Conservation (phyloP, 495 filamentous ascomycete genomes). For the Tuber brumale region DNA sequence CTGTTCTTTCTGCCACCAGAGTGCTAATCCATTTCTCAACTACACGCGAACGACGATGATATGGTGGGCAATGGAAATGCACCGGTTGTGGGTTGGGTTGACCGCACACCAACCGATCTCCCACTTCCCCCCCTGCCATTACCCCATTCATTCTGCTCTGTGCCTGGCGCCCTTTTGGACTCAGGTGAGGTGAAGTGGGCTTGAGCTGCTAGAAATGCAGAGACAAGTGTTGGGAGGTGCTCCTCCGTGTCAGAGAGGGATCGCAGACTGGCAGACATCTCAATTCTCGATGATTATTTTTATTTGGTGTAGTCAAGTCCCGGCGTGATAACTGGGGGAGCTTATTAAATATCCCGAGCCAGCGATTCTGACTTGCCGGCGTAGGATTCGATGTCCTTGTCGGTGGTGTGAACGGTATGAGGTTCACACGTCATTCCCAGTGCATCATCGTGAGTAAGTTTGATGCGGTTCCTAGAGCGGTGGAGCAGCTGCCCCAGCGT, state of each 20-base stretch:
- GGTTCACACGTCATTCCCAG: constrained; percentile 4
- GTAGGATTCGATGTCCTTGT: constrained; percentile 2
- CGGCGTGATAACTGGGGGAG: not conserved
- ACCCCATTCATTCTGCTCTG: constrained; percentile 4
- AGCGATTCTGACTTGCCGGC: constrained; percentile 1
- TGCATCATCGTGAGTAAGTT: constrained; percentile 4
- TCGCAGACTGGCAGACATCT: not conserved
- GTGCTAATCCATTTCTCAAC: not conserved
- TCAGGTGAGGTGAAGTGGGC: not conserved
- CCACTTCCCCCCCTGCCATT: constrained; percentile 2
- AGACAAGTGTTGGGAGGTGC: constrained; percentile 4
- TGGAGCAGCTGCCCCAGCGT: not conserved
- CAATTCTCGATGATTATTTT: constrained; percentile 4
- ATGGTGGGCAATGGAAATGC: constrained; percentile 5
- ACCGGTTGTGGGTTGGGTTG: constrained; percentile 1
- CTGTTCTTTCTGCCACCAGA: not conserved
- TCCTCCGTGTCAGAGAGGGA: not conserved
- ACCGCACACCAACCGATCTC: constrained; percentile 3
- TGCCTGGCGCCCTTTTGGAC: not conserved
- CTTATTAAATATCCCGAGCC: constrained; percentile 3
- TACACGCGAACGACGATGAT: constrained; percentile 5
- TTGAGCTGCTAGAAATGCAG: not conserved
- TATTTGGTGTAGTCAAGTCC: not conserved
- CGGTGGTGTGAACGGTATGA: not conserved
- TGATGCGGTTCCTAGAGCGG: not conserved